Evolutionary conservation across 768 basidiomycete species (phyloP), one percentile per base, ranked within the genome.

Genomic region (Auricularia sp.): DNA sequence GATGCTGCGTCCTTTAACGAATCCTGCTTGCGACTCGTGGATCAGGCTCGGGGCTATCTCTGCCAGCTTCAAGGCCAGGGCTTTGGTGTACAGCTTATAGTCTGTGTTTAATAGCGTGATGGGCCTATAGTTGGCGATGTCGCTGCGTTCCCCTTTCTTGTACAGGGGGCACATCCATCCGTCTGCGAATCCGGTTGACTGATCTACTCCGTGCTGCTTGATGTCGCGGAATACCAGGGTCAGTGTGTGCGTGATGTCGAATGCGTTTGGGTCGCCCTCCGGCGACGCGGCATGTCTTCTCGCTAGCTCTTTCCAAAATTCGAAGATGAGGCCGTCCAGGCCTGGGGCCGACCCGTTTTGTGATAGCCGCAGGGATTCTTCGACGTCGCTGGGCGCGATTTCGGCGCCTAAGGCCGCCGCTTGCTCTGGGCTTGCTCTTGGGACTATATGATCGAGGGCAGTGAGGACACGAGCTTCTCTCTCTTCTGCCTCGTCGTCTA

Each of bases 51-150:
- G 34, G 4, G 63, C 63, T 3, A 51, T 34, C 3, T 3, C 29
- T 2, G n/a, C 33, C 7, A 68, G 62, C 33, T 35, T 33, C 5
- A 7, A 16, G n/a, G 63, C 54, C 10, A 64, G 54, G 3, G 45
- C 56, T 18, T 47, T 58, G 2, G 67, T 68, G 24, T 65, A 47
- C 16, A 68, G 3, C 47, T 68, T 68, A 29, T 68, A 68, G 56
- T 67, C 66, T 2, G 63, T 64, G 59, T 64, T 64, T 1, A 68
- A 63, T 3, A 68, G 56, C 29, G 67, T 67, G 10, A 68, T 67
- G 14, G 67, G 67, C 13, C 67, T 16, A 58, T 68, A 68, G 67
- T 68, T 68, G 33, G 33, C 44, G 21, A 67, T 64, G 2, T 51
- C 29, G 4, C n/a, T 11, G 14, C 51, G 34, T 18, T 64, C 54